Conservation (phyloP, 768 basidiomycete genomes). For the Boletus sp. region DNA sequence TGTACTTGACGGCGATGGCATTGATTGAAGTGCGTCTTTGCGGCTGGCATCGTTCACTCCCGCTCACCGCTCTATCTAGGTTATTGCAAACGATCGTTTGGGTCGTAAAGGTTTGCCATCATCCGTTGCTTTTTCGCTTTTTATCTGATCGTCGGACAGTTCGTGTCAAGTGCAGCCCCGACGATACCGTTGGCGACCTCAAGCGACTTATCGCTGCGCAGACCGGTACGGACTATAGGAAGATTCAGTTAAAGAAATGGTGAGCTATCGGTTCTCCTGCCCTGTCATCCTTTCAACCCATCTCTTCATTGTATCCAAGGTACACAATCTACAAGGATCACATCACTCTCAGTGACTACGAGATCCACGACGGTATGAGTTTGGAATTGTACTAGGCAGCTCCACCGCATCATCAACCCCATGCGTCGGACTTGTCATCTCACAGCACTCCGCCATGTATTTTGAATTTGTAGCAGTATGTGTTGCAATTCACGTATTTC, state of each 20-base stretch:
- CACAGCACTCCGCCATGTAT: slow-evolving; percentile 5
- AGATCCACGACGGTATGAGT: slow-evolving; percentile 91
- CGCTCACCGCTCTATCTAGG: slow-evolving; percentile 39
- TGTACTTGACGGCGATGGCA: slow-evolving; percentile 34
- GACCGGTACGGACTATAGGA: slow-evolving; percentile 78
- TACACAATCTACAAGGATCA: slow-evolving; percentile 96
- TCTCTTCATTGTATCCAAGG: slow-evolving; percentile 43
- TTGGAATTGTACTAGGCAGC: slow-evolving; percentile 77
- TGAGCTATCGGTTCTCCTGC: slow-evolving; percentile 34
- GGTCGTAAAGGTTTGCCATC: slow-evolving; percentile 77
- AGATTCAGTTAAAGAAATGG: slow-evolving; percentile 98
- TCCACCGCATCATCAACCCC: not conserved
- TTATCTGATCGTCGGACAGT: slow-evolving; percentile 46
- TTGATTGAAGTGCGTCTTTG: slow-evolving; percentile 48
- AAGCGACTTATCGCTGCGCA: slow-evolving; percentile 98
- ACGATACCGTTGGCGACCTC: slow-evolving; percentile 96
- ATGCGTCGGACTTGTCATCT: slow-evolving; percentile 1
- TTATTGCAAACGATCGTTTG: slow-evolving; percentile 94
- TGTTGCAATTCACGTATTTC: slow-evolving; percentile 1
- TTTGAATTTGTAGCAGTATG: slow-evolving; percentile 10
- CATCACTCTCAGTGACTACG: slow-evolving; percentile 88
- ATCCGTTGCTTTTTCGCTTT: not conserved
- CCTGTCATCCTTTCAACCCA: not conserved
- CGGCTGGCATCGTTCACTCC: not conserved
- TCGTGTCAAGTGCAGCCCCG: slow-evolving; percentile 90